Evolutionary conservation across 2,329 filamentous ascomycete species (phyloP), one percentile per base, ranked within the genome.

Genomic region (Monosporascus sp.): DNA sequence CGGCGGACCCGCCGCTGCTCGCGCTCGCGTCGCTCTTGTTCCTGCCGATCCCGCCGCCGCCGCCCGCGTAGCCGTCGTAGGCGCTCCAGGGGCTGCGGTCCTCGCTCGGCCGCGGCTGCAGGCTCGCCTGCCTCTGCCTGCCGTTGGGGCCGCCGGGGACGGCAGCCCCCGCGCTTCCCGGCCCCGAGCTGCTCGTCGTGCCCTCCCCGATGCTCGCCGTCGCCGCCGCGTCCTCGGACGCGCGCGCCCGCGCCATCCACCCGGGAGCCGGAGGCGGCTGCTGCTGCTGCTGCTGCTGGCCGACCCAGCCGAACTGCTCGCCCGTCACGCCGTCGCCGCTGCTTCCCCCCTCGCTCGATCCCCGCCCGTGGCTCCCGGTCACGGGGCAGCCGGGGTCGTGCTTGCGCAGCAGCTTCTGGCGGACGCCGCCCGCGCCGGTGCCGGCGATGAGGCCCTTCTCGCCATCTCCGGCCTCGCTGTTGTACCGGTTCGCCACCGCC

Each of bases 401-500:
- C 55, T 63, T 66, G 39, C 64, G 62, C 25, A 66, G 55, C 55
- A 66, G 55, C 55, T 65, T 66, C 53, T 67, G 64, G 47, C 61
- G 62, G 54, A 53, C 46, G 5, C 45, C 47, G 1, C 42, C 56
- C 1, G 54, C 51, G 24, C 47, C 56, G 6, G 25, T 51, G 1
- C 45, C 52, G 1, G 45, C 45, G 8, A 41, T 22, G 24, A 24
- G 31, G 11, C 3, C 14, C 31, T 27, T 22, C 45, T 53, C 27
- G 47, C 42, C 14, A n/a, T 57, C 48, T 5, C 49, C 45, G 22
- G 48, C 53, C 22, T 45, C 38, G 18, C 20, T 41, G 45, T 15
- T 41, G 51, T 82, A 80, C 4, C 79, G 76, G 62, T 89, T 85
- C 2, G 80, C 74, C 62, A 86, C 80, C 1, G 83, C 82, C 34